Base-by-base conservation (phyloP, 1,284 basidiomycete genomes). In the Sutorius eximius region DNA sequence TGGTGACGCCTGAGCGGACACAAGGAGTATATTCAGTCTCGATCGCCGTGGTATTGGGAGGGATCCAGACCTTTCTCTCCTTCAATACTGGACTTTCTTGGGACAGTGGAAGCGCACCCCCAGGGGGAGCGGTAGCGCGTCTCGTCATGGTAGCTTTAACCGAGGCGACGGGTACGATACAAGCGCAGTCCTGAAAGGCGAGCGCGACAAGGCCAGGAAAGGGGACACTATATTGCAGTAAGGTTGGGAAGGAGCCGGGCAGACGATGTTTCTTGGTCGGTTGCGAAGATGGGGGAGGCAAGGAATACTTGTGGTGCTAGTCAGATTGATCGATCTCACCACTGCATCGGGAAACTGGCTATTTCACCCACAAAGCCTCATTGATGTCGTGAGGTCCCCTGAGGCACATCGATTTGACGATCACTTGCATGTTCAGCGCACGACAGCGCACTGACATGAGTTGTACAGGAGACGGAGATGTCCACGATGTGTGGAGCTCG, bases 341-440 rank as follows among this genome's bases (percentile, higher is more conserved):
- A 33, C n/a, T n/a, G n/a, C 58, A 27, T 27, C 24, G 24, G 24
- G 42, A 37, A 47, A 20, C 29, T 38, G 18, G 13, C 16, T 34
- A 40, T 41, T 27, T 45, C 53, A 44, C 49, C 53, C 52, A 46
- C 53, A 53, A 45, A 1, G 41, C 65, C 67, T 62, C 66, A 48
- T 55, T 67, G 52, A 47, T 53, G 47, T n/a, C 55, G 47, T 59
- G 50, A 62, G 59, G 62, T 38, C 27, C 2, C 24, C 24, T 27
- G 24, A 9, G 16, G 30, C 27, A n/a, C 46, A 36, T 45, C 45
- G 15, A 53, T 52, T 45, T 48, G 61, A 36, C 41, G 45, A 47
- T 30, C 9, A 42, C n/a, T n/a, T n/a, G n/a, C n/a, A n/a, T n/a
- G n/a, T n/a, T 47, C 46, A n/a, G n/a, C 24, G n/a, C 11, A 22